Base-by-base conservation (phyloP, 2,329 filamentous ascomycete species). In the Volutella citrinella region DNA sequence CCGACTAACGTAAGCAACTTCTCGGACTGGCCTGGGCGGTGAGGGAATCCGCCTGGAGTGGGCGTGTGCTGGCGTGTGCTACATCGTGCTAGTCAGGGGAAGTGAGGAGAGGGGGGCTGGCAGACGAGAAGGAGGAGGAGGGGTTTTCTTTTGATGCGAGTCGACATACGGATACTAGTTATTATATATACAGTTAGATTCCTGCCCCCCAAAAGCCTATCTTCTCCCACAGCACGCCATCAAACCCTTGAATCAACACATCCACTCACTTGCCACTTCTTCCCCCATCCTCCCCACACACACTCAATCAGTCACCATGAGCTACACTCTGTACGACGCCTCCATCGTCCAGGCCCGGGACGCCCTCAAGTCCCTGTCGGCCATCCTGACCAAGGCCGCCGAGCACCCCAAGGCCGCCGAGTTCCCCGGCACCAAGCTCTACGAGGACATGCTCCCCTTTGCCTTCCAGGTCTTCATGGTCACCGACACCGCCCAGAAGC, bases 361-460 rank as follows among this genome's bases (percentile, higher is more conserved):
- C 21, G 45, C 48, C 42, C 44, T 68, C 25, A 48, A 49, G 32
- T 43, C 57, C 19, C 53, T 67, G 36, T 36, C 51, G 18, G 30
- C 18, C 34, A 49, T 70, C 44, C 52, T 70, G 37, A 52, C 54
- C 19, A 62, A 64, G 53, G 61, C 53, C 32, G 58, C 62, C 34
- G 38, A 48, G 3, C 52, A 55, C 21, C 46, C 63, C 43, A 52
- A 53, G 16, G 50, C 54, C 19, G 53, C 55, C 28, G 49, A 46
- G 10, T 42, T 69, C 33, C 38, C 58, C 32, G 36, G 49, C 5
- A 55, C 59, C 19, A 56, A 55, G 23, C 50, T 71, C 20, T 33
- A 48, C 42, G 49, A 56, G 4, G 65, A 70, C 56, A 72, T 72
- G 69, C 56, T 61, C 8, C 60, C 64, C 31, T 49, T 71, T 21